A percentile compares a stretch with the other conserved stretches of the same genome.
Evolutionary conservation across 495 filamentous ascomycete species (phyloP).

Genomic region (Jackrogersella minutella): DNA sequence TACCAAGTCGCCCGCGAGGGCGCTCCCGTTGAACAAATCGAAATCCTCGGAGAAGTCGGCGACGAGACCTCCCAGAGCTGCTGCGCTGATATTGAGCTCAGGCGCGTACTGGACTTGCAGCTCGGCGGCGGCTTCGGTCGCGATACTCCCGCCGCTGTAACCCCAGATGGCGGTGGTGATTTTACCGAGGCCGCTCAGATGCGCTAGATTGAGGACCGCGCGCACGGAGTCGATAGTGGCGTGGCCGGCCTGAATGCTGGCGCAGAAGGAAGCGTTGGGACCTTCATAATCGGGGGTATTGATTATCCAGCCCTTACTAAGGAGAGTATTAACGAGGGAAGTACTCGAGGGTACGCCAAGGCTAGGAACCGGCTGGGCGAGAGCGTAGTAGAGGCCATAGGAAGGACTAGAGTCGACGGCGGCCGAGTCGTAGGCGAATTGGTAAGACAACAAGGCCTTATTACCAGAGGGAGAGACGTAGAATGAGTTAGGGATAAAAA

Average conservation of each 20-base stretch:
- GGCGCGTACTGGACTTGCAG: conserved; percentile 63
- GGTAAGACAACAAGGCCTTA: conserved; percentile 53
- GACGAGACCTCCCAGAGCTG: conserved; percentile 57
- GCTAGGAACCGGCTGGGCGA: background rate
- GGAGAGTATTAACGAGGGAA: conserved; percentile 35
- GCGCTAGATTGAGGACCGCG: conserved; percentile 44
- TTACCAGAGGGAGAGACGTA: conserved; percentile 26
- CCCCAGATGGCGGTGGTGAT: conserved; percentile 54
- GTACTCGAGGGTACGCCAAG: conserved; percentile 3
- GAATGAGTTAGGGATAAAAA: conserved; percentile 51
- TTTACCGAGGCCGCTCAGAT: conserved; percentile 9
- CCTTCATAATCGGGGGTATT: conserved; percentile 60
- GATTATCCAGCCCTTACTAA: conserved; percentile 57
- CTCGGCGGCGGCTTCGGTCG: conserved; percentile 63
- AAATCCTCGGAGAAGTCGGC: conserved; percentile 44
- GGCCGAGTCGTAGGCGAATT: conserved; percentile 55
- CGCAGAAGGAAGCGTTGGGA: conserved; percentile 51
- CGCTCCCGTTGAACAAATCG: conserved; percentile 31
- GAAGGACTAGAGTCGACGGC: conserved; percentile 46
- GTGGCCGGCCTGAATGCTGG: conserved; percentile 53
- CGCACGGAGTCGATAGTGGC: conserved; percentile 58
- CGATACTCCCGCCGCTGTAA: conserved; percentile 64
- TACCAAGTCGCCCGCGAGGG: conserved; percentile 38
- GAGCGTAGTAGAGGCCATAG: conserved; percentile 25
- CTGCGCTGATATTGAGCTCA: conserved; percentile 60